phyloP scores from a whole-genome alignment of 331 rosid genomes.

The Malus hybrid region DNA sequence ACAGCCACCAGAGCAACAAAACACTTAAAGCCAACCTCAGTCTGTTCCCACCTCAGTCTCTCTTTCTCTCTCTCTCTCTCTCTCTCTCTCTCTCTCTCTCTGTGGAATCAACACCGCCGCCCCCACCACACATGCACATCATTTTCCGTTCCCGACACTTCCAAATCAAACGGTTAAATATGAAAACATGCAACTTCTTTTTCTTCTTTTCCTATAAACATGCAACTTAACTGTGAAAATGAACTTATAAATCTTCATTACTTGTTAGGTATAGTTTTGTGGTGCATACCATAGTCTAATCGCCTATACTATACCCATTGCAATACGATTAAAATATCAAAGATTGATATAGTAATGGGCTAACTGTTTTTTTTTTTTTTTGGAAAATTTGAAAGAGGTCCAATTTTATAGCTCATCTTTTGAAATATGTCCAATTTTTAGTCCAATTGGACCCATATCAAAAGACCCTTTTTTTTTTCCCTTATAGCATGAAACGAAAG shows the following conservation, averaged over 20 bases:
- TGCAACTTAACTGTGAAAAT: neutral
- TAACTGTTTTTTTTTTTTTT: too few species aligned
- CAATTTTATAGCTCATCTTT: too few species aligned
- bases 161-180: slow-evolving; percentile 2
- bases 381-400: too few species aligned
- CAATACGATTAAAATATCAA: too few species aligned
- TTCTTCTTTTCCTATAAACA: neutral
- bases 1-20: slow-evolving; percentile 66
- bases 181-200: neutral
- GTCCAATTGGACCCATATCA: too few species aligned
- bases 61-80: slow-evolving; percentile 4
- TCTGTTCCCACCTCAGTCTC: slow-evolving; percentile 50
- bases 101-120: slow-evolving; percentile 65
- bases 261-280: neutral
- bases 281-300: neutral
- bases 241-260: neutral
- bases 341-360: too few species aligned
- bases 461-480: too few species aligned
- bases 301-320: too few species aligned
- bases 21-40: slow-evolving; percentile 63
- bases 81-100: slow-evolving; percentile 1
- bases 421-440: too few species aligned
- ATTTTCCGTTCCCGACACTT: slow-evolving; percentile 12
- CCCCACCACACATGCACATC: slow-evolving; percentile 39
- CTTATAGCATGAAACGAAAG: neutral